Evolutionary conservation across 2,329 filamentous ascomycete genomes (phyloP).

Genomic region (Ascochyta fabae): DNA sequence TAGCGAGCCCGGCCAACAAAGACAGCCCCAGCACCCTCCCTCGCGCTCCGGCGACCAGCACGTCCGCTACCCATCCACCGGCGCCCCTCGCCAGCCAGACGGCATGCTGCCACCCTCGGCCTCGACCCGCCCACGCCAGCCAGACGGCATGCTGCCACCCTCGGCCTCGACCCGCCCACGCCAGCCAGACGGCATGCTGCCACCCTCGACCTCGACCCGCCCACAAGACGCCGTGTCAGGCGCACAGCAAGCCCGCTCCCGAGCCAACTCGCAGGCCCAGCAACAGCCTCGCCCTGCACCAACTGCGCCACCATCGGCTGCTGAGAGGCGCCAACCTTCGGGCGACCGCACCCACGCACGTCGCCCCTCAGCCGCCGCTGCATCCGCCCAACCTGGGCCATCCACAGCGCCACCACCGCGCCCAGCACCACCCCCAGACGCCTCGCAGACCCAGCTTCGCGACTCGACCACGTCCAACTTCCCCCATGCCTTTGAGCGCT

Average conservation of each 20-base stretch:
- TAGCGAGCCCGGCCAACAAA: constrained; percentile 38
- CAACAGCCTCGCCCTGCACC: constrained; percentile 45
- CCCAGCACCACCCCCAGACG: constrained; percentile 31
- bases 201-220: constrained; percentile 23
- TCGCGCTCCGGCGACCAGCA: constrained; percentile 39
- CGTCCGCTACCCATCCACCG: constrained; percentile 34
- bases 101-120: constrained; percentile 29
- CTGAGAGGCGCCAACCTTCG: constrained; percentile 40
- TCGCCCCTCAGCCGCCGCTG: constrained; percentile 33
- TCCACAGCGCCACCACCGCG: constrained; percentile 38
- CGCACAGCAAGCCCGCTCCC: constrained; percentile 39
- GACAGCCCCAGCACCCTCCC: constrained; percentile 36
- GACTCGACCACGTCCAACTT: constrained; percentile 69
- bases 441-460: constrained; percentile 38
- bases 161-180: constrained; percentile 20
- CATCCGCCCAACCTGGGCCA: constrained; percentile 42
- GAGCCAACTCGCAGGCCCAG: constrained; percentile 45
- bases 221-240: constrained; percentile 35
- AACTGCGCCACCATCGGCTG: constrained; percentile 25
- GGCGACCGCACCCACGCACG: constrained; percentile 37
- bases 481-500: constrained; percentile 95
- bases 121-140: constrained; percentile 27
- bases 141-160: constrained; percentile 36
- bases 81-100: constrained; percentile 40
- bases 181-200: constrained; percentile 38